Evolutionary conservation across 2,329 filamentous ascomycete genomes (phyloP), one percentile per base, ranked within the genome.

Genomic region (Pyrenochaeta sp.): DNA sequence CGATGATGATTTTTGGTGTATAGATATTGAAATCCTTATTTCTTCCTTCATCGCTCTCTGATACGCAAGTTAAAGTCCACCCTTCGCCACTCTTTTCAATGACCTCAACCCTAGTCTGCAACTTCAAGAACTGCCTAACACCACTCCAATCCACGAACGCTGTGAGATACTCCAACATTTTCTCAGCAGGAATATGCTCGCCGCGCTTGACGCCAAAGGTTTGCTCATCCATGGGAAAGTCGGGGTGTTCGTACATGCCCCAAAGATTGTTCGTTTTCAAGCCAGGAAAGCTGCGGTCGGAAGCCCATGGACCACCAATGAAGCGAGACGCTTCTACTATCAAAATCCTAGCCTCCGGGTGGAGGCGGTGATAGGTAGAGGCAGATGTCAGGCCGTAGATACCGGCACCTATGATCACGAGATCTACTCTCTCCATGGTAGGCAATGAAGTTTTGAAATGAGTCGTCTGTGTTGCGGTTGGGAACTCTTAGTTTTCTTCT

Each of bases 101-200:
- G 2, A 75, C 74, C 1, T 79, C 69, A 0, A 88, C 85, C 21
- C 69, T 78, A 0, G 81, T 83, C 20, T 82, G 73, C 33, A 87
- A 78, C 5, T 79, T 79, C 15, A 86, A 80, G 39, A 76, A 74
- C 2, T 76, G 61, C 21, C 66, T 74, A 1, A 90, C 71, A 5
- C 77, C 80, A 82, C 48, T 57, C 23, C 82, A 78, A 29, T 78
- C 77, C 15, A 54, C 52, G n/a, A 68, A 61, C 6, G 63, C 60
- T 11, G 45, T 29, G 7, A 89, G 72, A 67, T 90, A 90, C 1
- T 74, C 64, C 61, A 87, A 80, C 46, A 88, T 71, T 1, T 82
- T 80, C 0, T 75, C 58, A 0, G 85, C 87, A 0, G 86, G 82
- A 43, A 90, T 84, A 67, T 89, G 86, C 45, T 87, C 69, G 14